phyloP scores from a whole-genome alignment of 306 rosid genomes.

The Hylodesmum podocarpum region DNA sequence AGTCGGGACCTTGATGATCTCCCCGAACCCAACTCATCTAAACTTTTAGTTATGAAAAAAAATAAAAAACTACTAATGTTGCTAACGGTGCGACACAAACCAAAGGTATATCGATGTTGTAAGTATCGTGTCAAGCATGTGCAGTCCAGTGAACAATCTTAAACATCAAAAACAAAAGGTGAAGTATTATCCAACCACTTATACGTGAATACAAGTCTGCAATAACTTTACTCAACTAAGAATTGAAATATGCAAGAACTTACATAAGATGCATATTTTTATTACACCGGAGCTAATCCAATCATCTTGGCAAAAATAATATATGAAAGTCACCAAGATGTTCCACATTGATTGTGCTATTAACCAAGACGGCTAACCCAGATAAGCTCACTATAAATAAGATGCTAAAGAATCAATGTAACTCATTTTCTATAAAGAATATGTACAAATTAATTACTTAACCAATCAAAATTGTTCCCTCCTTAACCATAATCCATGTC shows the following conservation, averaged over 20 bases:
- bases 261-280: background rate
- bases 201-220: background rate
- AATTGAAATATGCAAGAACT: slow-evolving; percentile 13
- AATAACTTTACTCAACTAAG: background rate
- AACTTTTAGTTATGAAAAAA: too few relatives aligned
- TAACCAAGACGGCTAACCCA: background rate
- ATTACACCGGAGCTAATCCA: slow-evolving; percentile 6
- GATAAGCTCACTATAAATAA: slow-evolving; percentile 1
- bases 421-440: background rate
- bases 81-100: background rate
- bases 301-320: slow-evolving; percentile 3
- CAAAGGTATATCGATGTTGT: background rate
- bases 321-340: background rate
- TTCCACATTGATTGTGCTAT: background rate
- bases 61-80: background rate
- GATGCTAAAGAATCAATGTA: slow-evolving; percentile 28
- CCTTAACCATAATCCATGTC: slow-evolving; percentile 18
- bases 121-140: background rate
- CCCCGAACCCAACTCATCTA: too few relatives aligned
- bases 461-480: slow-evolving; percentile 30
- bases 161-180: background rate
- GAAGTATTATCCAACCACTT: background rate
- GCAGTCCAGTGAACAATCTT: background rate
- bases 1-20: too few relatives aligned
- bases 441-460: slow-evolving; percentile 35